Conservation (phyloP, 352 stramenopile species). For the Peronospora farinosa region DNA sequence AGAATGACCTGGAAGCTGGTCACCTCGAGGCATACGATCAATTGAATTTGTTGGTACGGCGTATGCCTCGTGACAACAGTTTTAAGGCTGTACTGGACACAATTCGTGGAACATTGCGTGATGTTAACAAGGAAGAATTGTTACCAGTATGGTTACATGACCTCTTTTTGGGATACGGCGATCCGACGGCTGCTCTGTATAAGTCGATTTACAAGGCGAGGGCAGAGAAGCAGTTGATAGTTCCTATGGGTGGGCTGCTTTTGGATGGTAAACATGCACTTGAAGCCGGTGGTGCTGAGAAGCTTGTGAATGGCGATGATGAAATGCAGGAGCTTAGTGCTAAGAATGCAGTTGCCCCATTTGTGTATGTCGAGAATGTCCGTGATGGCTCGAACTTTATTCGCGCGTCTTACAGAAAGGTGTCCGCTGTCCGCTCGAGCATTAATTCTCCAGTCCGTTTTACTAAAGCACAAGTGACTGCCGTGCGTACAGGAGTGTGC, state of each 20-base stretch:
- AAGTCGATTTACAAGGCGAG: constrained; percentile 46
- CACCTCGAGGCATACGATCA: constrained; percentile 70
- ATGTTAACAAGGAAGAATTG: constrained; percentile 32
- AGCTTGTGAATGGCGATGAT: constrained; percentile 40
- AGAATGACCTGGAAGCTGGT: constrained; percentile 72
- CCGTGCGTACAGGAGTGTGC: constrained; percentile 89
- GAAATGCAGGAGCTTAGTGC: constrained; percentile 23
- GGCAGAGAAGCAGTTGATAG: constrained; percentile 24
- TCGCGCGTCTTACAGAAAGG: constrained; percentile 26
- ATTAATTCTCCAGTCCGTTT: constrained; percentile 57
- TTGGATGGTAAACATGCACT: constrained; percentile 43
- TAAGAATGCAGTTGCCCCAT: constrained; percentile 39
- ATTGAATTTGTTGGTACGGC: constrained; percentile 92
- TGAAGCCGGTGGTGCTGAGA: constrained; percentile 27
- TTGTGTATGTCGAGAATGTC: constrained; percentile 45
- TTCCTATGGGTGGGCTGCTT: constrained; percentile 43
- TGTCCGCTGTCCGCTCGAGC: neutral
- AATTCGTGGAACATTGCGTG: constrained; percentile 35
- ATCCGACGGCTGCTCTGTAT: constrained; percentile 79
- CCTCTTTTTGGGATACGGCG: constrained; percentile 91
- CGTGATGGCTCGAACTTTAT: constrained; percentile 28
- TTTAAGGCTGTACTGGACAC: constrained; percentile 93
- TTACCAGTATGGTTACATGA: constrained; percentile 93
- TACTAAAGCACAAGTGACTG: constrained; percentile 88
- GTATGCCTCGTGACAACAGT: constrained; percentile 88